Evolutionary conservation across 2,329 filamentous ascomycete species (phyloP), one percentile per base, ranked within the genome.

Genomic region (Knufia fluminis): DNA sequence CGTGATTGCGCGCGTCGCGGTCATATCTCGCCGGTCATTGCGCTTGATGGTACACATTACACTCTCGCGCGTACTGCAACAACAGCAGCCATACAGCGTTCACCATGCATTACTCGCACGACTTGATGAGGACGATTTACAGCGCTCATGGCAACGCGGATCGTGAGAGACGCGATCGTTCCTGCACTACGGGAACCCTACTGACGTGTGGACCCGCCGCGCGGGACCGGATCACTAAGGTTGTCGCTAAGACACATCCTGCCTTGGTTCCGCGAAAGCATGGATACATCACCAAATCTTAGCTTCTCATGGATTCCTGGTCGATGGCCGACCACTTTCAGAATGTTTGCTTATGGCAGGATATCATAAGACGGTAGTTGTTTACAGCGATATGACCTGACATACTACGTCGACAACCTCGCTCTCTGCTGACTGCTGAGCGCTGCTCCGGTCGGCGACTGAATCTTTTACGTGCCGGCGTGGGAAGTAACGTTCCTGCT

Each of bases 231-330:
- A 24, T 43, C 33, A 36, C 33, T 36, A 36, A 36, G 6, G 9
- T 36, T n/a, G 9, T n/a, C 40, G 40, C 40, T 43, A 43, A 43
- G 17, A 7, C 35, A 8, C 16, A 19, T 32, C 9, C 16, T 12
- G 17, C 24, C 42, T 14, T 33, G 24, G 20, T 43, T 43, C 42
- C 42, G 42, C 42, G 42, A 35, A 45, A 45, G 26, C 31, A 35
- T 45, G 28, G 42, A 45, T 35, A 14, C 22, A 14, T 26, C 6
- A 9, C 22, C 8, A 43, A 23, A n/a, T n/a, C n/a, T n/a, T 10
- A 22, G 23, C 24, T n/a, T 26, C 22, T 9, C 40, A 28, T 16
- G 20, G n/a, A 12, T 28, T 26, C 28, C 12, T 43, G 3, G 19
- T 24, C 22, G 40, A 43, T n/a, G 22, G 40, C 22, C 24, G 19